phyloP scores from a whole-genome alignment of 345 rosid genomes.

The Hibiscus syriacus region DNA sequence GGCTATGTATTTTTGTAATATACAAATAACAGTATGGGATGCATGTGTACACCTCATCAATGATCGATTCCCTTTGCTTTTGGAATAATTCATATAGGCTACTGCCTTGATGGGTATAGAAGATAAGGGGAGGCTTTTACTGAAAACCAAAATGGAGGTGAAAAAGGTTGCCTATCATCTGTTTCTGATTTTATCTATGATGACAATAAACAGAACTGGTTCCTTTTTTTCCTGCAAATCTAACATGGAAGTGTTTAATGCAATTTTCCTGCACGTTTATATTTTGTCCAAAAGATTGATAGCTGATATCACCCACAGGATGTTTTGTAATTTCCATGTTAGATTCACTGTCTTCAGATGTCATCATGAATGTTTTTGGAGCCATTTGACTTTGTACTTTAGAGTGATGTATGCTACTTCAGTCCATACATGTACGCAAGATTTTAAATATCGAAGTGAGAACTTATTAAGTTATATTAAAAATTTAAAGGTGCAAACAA shows the following conservation, averaged over 20 bases:
- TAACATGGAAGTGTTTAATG: neutral
- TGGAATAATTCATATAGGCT: neutral
- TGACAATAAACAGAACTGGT: neutral
- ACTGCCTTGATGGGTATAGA: neutral
- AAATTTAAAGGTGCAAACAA: too few relatives aligned
- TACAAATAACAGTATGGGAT: neutral
- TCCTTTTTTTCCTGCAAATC: neutral
- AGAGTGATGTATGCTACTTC: too few relatives aligned
- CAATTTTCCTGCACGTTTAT: neutral
- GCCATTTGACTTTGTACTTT: neutral
- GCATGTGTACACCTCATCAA: neutral
- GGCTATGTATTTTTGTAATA: conserved; percentile 4
- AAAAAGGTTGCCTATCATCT: neutral
- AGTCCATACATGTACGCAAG: neutral
- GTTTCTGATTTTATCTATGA: neutral
- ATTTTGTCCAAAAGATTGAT: neutral
- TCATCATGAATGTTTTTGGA: neutral
- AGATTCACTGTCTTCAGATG: conserved; percentile 1
- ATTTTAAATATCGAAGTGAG: too few relatives aligned
- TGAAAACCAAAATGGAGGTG: neutral
- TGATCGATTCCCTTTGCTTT: conserved; percentile 14
- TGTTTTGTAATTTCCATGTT: neutral
- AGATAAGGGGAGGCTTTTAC: neutral
- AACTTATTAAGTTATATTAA: too few relatives aligned
- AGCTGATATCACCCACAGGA: neutral